Evolutionary conservation across 108 stramenopile species (phyloP), one percentile per base, ranked within the genome.

Genomic region (Cylindrotheca fusiformis): DNA sequence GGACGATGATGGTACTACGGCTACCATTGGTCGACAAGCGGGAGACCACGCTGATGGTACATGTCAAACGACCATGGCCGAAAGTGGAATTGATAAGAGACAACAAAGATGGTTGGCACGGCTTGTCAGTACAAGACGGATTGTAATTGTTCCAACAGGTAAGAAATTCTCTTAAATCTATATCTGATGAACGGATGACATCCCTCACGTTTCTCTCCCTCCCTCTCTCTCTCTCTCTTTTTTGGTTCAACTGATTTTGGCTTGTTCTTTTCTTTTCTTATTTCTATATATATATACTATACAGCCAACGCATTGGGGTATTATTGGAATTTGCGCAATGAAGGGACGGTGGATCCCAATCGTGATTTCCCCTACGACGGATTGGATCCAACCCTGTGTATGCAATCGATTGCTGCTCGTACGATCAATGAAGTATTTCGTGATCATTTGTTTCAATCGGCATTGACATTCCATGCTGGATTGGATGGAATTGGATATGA

Each of bases 401-500:
- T 97, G 90, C 67, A 63, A 36, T 85, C 97, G 21, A 85, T 90
- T 55, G 78, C 96, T 3, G 95, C 82, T 5, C 72, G 93, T 14
- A 76, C 85, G 8, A 60, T 97, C 27, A 96, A 97, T 68, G 96
- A 95, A 65, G 31, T 98, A 5, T 96, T 89, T 71, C 92, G 86
- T 1, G 76, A 86, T 14, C 90, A 95, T 74, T 36, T 90, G 4
- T 90, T 97, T 63, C 96, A 97, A 67, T 44, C 94, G 22, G 81
- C 84, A 17, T 27, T 98, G n/a, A 93, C 96, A 17, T 96, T 96
- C 60, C 95, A 97, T 72, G 95, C 81, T 17, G 95, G 92, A 31
- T 88, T 79, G 64, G 55, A 56, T 10, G 82, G 75, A 45, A 80
- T 90, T 52, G 84, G 70, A 14, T 98, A 87, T 78, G 95, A 88